Conservation (phyloP, 1,284 basidiomycete species). For the Rhodotorula sp. region DNA sequence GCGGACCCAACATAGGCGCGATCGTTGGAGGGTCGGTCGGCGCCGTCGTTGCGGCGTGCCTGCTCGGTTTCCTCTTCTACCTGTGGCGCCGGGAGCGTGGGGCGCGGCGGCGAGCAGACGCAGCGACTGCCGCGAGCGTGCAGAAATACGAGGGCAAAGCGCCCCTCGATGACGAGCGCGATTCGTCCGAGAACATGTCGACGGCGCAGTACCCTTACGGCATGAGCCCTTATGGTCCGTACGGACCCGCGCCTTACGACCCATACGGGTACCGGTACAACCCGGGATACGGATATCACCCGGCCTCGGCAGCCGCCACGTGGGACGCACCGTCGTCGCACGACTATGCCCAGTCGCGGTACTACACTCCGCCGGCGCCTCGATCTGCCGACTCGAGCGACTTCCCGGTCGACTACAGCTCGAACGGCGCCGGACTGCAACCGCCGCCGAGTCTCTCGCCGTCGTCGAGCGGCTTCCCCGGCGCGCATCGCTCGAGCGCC, state of each 20-base stretch:
- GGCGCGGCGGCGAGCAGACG: constrained; percentile 18
- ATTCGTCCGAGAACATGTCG: background rate
- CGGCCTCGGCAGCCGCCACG: background rate
- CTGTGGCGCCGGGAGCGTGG: constrained; percentile 36
- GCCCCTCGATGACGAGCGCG: constrained; percentile 36
- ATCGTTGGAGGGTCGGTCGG: constrained; percentile 39
- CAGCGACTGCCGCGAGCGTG: constrained; percentile 21
- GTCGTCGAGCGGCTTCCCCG: background rate
- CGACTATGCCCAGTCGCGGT: background rate
- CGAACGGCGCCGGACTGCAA: background rate
- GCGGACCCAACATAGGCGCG: constrained; percentile 10
- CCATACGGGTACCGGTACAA: background rate
- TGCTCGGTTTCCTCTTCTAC: constrained; percentile 37
- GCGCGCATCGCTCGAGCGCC: background rate
- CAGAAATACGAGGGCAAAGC: constrained; percentile 33
- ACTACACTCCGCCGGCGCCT: background rate
- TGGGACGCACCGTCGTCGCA: background rate
- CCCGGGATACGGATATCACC: background rate
- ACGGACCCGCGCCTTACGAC: constrained; percentile 6
- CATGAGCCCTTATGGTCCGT: background rate
- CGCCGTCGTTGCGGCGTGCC: constrained; percentile 27
- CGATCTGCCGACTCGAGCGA: constrained; percentile 5
- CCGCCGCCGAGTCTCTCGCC: background rate
- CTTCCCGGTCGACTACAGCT: background rate
- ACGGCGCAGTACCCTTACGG: background rate